Evolutionary conservation across 148 eudicot genomes (phyloP).

Genomic region (Rhododendron griersonianum): DNA sequence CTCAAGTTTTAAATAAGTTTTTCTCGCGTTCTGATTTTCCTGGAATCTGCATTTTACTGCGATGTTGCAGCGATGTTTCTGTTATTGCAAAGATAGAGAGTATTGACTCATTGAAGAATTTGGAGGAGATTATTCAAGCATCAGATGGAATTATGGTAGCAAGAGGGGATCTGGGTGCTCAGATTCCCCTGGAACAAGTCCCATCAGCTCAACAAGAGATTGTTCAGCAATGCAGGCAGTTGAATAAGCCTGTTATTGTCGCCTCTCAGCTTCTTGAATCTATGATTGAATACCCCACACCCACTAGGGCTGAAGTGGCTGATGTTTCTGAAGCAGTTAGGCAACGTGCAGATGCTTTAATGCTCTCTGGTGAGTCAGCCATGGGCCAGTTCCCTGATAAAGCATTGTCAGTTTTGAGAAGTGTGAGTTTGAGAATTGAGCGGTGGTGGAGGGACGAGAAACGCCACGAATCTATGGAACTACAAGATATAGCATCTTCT

Average conservation of each 20-base stretch:
- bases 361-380: slow-evolving; percentile 98
- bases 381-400: slow-evolving; percentile 93
- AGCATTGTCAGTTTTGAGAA: slow-evolving; percentile 81
- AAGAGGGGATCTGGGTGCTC: slow-evolving; percentile 97
- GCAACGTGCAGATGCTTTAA: slow-evolving; percentile 88
- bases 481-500: slow-evolving; percentile 60
- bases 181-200: slow-evolving; percentile 95
- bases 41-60: neutral
- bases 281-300: slow-evolving; percentile 96
- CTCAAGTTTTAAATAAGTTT: neutral
- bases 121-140: slow-evolving; percentile 83
- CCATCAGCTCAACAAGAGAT: slow-evolving; percentile 89
- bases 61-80: slow-evolving; percentile 58
- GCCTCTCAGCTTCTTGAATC: slow-evolving; percentile 97
- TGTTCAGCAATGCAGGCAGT: slow-evolving; percentile 73
- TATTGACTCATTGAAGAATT: slow-evolving; percentile 79
- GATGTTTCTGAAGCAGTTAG: slow-evolving; percentile 99
- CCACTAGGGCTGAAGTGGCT: slow-evolving; percentile 98
- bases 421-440: slow-evolving; percentile 92
- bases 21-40: neutral
- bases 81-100: slow-evolving; percentile 97
- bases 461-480: slow-evolving; percentile 56
- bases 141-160: slow-evolving; percentile 99
- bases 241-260: slow-evolving; percentile 89
- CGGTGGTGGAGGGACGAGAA: slow-evolving; percentile 95